These are phyloP conservation scores for Lichtheimia corymbifera DNA, from an alignment of 371 early-diverging fungal genomes.

Conservation along the genomic window DNA sequence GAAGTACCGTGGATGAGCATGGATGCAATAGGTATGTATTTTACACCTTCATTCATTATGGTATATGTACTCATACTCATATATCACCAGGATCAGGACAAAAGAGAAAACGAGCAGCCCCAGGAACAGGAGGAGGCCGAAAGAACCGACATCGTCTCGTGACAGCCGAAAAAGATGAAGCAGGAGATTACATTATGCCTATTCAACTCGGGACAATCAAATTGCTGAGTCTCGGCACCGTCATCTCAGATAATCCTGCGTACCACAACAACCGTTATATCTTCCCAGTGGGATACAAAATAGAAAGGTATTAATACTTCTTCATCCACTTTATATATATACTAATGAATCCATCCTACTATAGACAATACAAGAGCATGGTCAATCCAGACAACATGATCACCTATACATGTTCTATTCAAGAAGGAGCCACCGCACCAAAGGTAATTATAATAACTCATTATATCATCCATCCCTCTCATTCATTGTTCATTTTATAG, in stretches of 20 bases:
- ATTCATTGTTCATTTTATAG: conserved; percentile 14
- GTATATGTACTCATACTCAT: not conserved
- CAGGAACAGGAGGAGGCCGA: conserved; percentile 5
- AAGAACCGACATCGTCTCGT: conserved; percentile 27
- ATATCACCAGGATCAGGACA: too few species aligned
- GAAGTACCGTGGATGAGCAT: conserved; percentile 4
- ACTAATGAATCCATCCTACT: not conserved
- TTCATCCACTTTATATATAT: not conserved
- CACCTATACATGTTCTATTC: conserved; percentile 70
- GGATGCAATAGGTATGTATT: not conserved
- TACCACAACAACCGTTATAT: conserved; percentile 91
- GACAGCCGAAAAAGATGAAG: conserved; percentile 55
- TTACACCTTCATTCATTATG: not conserved
- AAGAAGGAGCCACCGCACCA: conserved; percentile 74
- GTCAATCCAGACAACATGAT: conserved; percentile 57
- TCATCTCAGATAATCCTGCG: conserved; percentile 70
- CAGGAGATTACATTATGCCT: conserved; percentile 74
- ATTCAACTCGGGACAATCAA: conserved; percentile 72
- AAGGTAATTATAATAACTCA: conserved; percentile 17
- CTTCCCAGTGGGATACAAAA: conserved; percentile 84
- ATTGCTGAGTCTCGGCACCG: conserved; percentile 64
- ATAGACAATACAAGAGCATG: conserved; percentile 73
- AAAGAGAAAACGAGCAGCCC: conserved; percentile 3
- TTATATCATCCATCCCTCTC: not conserved
- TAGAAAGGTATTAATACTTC: conserved; percentile 35